Evolutionary conservation across 495 filamentous ascomycete species (phyloP).

Genomic region (Neurospora intermedia): DNA sequence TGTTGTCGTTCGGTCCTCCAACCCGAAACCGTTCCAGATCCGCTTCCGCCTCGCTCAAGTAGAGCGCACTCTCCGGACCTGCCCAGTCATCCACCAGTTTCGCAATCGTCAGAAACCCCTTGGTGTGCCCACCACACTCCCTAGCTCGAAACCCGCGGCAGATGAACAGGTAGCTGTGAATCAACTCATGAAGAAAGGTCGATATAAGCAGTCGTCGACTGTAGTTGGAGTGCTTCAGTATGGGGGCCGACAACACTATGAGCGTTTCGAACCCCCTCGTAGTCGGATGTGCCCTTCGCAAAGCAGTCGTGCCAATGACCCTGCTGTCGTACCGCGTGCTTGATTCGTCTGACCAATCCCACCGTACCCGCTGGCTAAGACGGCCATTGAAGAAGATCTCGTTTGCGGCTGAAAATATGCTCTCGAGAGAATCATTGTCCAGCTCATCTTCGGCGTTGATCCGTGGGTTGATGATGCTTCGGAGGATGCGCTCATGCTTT

Average conservation of each 20-base stretch:
- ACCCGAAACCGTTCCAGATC: slow-evolving; percentile 37
- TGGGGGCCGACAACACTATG: slow-evolving; percentile 41
- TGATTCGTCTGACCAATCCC: slow-evolving; percentile 38
- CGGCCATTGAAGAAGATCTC: slow-evolving; percentile 43
- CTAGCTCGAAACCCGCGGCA: slow-evolving; percentile 39
- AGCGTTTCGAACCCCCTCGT: slow-evolving; percentile 41
- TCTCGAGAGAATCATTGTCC: slow-evolving; percentile 37
- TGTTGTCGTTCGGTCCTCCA: neutral
- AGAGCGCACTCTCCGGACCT: slow-evolving; percentile 32
- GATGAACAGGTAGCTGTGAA: slow-evolving; percentile 49
- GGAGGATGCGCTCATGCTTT: slow-evolving; percentile 38
- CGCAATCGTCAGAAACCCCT: slow-evolving; percentile 40
- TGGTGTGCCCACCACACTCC: slow-evolving; percentile 40
- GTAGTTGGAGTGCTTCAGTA: slow-evolving; percentile 35
- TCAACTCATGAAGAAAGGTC: slow-evolving; percentile 47
- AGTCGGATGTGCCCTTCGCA: slow-evolving; percentile 26
- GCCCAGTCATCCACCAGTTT: slow-evolving; percentile 43
- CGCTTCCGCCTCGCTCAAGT: slow-evolving; percentile 41
- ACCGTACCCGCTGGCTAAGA: slow-evolving; percentile 37
- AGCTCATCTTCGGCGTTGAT: slow-evolving; percentile 28
- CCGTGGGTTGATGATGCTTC: slow-evolving; percentile 37
- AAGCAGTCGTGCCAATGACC: slow-evolving; percentile 44
- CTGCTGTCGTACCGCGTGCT: slow-evolving; percentile 24
- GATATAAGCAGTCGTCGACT: slow-evolving; percentile 43
- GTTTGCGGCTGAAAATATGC: slow-evolving; percentile 42